These are phyloP conservation scores for Hortiboletus flavorubellus DNA, from an alignment of 768 basidiomycete species.

Conservation along the genomic window DNA sequence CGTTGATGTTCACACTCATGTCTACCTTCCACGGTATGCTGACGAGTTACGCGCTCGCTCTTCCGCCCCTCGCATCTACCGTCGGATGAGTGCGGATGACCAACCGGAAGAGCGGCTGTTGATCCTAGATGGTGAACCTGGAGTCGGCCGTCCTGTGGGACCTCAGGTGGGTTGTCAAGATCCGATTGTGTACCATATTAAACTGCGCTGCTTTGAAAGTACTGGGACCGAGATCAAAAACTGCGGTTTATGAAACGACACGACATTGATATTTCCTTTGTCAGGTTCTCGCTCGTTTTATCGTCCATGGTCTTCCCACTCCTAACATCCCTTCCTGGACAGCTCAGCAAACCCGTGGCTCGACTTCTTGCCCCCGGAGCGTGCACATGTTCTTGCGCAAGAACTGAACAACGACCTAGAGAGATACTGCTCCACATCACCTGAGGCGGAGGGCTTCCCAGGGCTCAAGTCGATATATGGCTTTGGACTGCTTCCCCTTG, in stretches of 20 bases:
- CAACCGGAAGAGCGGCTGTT: conserved; percentile 63
- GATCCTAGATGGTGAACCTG: conserved; percentile 78
- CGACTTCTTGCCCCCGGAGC: conserved; percentile 71
- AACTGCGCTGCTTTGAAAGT: conserved; percentile 36
- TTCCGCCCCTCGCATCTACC: conserved; percentile 64
- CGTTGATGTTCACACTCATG: conserved; percentile 84
- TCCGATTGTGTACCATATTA: conserved; percentile 2
- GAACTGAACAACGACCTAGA: conserved; percentile 78
- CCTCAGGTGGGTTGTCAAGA: conserved; percentile 48
- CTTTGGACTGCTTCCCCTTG: conserved; percentile 82
- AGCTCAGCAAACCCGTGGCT: conserved; percentile 92
- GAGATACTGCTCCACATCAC: conserved; percentile 68
- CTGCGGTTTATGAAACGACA: conserved; percentile 83
- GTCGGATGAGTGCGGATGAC: conserved; percentile 40
- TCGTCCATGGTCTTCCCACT: conserved; percentile 6
- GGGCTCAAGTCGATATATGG: conserved; percentile 70
- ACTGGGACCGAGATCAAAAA: conserved; percentile 78
- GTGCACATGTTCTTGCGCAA: conserved; percentile 63
- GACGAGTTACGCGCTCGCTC: conserved; percentile 62
- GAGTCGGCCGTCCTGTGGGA: conserved; percentile 76
- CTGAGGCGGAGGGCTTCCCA: conserved; percentile 32
- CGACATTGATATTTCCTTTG: conserved; percentile 73
- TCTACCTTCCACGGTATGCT: conserved; percentile 79
- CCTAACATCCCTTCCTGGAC: conserved; percentile 15
- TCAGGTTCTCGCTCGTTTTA: conserved; percentile 47